These are phyloP conservation scores for Paramarasmius palmivorus DNA, from an alignment of 1,284 basidiomycete genomes.

Conservation along the genomic window DNA sequence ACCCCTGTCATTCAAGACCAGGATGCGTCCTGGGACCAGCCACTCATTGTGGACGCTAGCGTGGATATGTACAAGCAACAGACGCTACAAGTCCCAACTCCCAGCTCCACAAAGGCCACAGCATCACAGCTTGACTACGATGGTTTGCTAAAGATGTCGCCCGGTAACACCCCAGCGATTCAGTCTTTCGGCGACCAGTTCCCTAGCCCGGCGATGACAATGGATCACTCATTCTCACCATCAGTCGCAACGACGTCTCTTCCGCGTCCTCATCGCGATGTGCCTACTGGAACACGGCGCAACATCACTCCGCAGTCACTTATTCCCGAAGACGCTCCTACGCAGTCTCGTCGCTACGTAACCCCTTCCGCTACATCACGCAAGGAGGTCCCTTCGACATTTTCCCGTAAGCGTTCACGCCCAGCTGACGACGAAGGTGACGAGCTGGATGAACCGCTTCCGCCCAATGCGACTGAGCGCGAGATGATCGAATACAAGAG, in stretches of 20 bases:
- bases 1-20: neutral
- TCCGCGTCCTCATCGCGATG: neutral
- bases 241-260: neutral
- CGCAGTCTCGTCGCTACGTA: conserved; percentile 3
- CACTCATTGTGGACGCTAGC: too few species aligned
- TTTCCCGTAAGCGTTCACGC: conserved; percentile 4
- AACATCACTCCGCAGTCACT: conserved; percentile 15
- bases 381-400: conserved; percentile 5
- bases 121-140: too few species aligned
- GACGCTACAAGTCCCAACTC: too few species aligned
- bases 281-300: conserved; percentile 16
- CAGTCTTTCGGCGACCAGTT: neutral
- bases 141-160: too few species aligned
- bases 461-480: conserved; percentile 8
- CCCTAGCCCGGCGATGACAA: neutral
- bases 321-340: conserved; percentile 14
- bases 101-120: too few species aligned
- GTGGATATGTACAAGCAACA: too few species aligned
- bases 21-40: neutral
- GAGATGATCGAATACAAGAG: conserved; percentile 9
- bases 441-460: conserved; percentile 1
- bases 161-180: too few species aligned
- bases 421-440: conserved; percentile 5
- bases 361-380: conserved; percentile 6
- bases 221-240: neutral